These are phyloP conservation scores for Epichloe aotearoae DNA, from an alignment of 2,329 filamentous ascomycete species.

Conservation along the genomic window DNA sequence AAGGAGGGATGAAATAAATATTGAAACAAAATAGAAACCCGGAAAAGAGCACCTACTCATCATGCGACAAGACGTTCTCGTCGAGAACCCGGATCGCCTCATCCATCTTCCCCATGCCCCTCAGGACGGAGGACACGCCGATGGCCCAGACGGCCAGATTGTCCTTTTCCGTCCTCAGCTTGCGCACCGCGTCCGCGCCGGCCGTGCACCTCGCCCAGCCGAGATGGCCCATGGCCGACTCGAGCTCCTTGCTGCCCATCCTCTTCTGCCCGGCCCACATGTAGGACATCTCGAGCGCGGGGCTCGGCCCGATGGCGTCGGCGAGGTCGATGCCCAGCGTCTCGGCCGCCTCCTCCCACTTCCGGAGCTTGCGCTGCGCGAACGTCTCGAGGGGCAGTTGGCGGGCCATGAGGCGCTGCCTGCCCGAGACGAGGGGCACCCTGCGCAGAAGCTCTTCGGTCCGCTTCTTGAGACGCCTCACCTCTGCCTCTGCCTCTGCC, in stretches of 20 bases:
- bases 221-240: conserved; percentile 48
- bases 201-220: conserved; percentile 49
- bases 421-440: conserved; percentile 28
- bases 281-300: conserved; percentile 82
- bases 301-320: conserved; percentile 70
- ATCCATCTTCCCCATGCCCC: conserved; percentile 46
- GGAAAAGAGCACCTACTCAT: conserved; percentile 32
- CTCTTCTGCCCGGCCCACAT: conserved; percentile 85
- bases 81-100: conserved; percentile 55
- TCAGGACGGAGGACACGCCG: conserved; percentile 50
- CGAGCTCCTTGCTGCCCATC: conserved; percentile 55
- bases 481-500: conserved; percentile 24
- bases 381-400: conserved; percentile 61
- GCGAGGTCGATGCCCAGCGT: conserved; percentile 53
- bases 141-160: conserved; percentile 54
- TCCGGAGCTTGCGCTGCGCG: conserved; percentile 67
- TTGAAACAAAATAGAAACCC: too few relatives aligned
- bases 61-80: conserved; percentile 50
- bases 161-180: conserved; percentile 40
- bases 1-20: too few relatives aligned
- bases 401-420: too few relatives aligned
- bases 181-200: conserved; percentile 24
- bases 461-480: conserved; percentile 43
- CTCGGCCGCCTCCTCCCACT: conserved; percentile 72
- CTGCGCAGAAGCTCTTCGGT: conserved; percentile 60